phyloP scores from a whole-genome alignment of 1,284 basidiomycete genomes.

The Austroboletus rostrupii region DNA sequence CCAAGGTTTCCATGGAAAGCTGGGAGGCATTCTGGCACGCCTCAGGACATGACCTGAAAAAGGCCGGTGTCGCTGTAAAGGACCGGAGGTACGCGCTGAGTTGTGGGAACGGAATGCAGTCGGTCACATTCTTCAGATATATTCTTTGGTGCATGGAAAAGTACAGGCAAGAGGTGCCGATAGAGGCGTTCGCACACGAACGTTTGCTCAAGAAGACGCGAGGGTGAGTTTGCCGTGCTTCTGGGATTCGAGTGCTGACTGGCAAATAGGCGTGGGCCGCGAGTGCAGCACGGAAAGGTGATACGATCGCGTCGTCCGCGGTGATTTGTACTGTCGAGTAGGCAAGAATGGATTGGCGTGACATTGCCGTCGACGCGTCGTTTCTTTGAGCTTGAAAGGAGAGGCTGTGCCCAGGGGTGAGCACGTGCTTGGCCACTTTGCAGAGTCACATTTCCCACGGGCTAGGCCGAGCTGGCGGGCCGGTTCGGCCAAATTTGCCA shows the following conservation, averaged over 20 bases:
- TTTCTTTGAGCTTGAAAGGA: conserved; percentile 14
- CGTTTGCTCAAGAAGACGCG: conserved; percentile 63
- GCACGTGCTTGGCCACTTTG: conserved; percentile 22
- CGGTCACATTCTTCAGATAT: conserved; percentile 45
- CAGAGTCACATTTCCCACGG: conserved; percentile 30
- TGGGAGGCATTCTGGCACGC: conserved; percentile 72
- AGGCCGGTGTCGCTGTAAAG: conserved; percentile 58
- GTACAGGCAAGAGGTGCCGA: conserved; percentile 55
- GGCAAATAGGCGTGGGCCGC: conserved; percentile 49
- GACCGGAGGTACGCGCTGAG: conserved; percentile 53
- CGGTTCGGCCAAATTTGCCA: conserved; percentile 12
- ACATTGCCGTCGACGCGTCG: background rate
- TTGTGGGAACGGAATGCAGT: background rate
- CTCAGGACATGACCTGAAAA: conserved; percentile 55
- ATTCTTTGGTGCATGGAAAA: conserved; percentile 82
- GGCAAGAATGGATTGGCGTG: conserved; percentile 11
- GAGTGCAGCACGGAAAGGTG: conserved; percentile 71
- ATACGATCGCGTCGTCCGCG: conserved; percentile 58
- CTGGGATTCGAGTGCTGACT: background rate
- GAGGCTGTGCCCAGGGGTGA: conserved; percentile 21
- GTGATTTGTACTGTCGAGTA: conserved; percentile 16
- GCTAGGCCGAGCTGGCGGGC: conserved; percentile 18
- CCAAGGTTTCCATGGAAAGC: conserved; percentile 52
- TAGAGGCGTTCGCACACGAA: conserved; percentile 61
- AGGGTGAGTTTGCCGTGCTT: conserved; percentile 48